phyloP scores from a whole-genome alignment of 306 rosid genomes.

The Vicia faba region DNA sequence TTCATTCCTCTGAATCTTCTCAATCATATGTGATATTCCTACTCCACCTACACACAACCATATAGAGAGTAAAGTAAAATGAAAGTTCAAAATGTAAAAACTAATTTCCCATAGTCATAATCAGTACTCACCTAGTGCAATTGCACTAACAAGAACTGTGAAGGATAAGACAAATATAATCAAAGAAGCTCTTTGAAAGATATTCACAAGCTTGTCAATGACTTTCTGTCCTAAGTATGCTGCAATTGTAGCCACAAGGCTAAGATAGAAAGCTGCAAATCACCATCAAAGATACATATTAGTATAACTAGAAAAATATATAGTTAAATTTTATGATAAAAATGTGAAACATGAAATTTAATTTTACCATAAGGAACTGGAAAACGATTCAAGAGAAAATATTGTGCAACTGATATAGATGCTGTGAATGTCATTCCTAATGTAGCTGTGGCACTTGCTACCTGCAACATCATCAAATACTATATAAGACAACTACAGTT shows the following conservation, averaged over 20 bases:
- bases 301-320: not conserved
- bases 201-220: constrained; percentile 56
- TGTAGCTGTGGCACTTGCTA: constrained; percentile 87
- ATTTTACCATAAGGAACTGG: constrained; percentile 77
- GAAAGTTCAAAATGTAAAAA: too few relatives aligned
- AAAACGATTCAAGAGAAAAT: constrained; percentile 75
- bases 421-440: constrained; percentile 85
- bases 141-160: constrained; percentile 28
- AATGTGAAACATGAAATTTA: not conserved
- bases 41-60: too few relatives aligned
- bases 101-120: too few relatives aligned
- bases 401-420: constrained; percentile 81
- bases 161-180: constrained; percentile 55
- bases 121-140: too few relatives aligned
- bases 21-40: constrained; percentile 60
- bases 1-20: constrained; percentile 46
- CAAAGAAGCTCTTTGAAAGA: constrained; percentile 69
- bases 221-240: constrained; percentile 59
- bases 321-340: not conserved
- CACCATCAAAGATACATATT: constrained; percentile 1
- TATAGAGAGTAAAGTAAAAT: too few relatives aligned
- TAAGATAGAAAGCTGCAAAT: constrained; percentile 49
- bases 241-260: not conserved
- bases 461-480: constrained; percentile 42
- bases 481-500: not conserved